phyloP scores from a whole-genome alignment of 78 protist genomes.

The Protostelium mycophagum region DNA sequence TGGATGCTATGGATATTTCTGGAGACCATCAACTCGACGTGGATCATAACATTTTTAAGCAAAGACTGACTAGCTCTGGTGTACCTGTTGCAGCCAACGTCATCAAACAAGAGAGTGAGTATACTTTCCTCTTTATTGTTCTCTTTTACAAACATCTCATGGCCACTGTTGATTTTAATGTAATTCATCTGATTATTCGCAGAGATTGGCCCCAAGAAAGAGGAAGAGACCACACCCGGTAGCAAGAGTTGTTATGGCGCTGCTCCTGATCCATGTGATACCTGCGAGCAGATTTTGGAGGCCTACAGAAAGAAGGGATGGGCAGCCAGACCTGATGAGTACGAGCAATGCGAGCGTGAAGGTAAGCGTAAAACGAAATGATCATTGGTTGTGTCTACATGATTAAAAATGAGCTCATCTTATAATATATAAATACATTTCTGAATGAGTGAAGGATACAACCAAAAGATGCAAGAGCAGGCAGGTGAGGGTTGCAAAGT shows the following conservation, averaged over 20 bases:
- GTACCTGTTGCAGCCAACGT: constrained; percentile 18
- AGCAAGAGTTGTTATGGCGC: constrained; percentile 92
- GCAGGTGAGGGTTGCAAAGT: constrained; percentile 85
- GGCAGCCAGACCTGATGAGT: constrained; percentile 27
- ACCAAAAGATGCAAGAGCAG: constrained; percentile 44
- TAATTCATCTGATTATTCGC: background rate
- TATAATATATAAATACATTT: too few relatives aligned
- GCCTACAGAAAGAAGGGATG: constrained; percentile 81
- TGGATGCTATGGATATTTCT: constrained; percentile 84
- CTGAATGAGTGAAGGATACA: constrained; percentile 46
- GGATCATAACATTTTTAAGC: constrained; percentile 55
- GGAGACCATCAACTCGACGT: constrained; percentile 85
- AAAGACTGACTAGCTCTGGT: constrained; percentile 32
- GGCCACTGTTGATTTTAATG: background rate
- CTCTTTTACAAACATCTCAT: background rate
- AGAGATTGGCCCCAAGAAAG: background rate
- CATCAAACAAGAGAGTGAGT: background rate
- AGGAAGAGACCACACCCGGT: constrained; percentile 8
- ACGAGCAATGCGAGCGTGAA: constrained; percentile 57
- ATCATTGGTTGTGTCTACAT: background rate
- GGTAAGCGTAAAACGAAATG: background rate
- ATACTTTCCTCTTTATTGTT: background rate
- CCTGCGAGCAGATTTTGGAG: constrained; percentile 77
- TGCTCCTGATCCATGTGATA: constrained; percentile 76
- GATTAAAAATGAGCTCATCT: background rate